Percentiles rank a stretch among this genome's conserved stretches.
Conservation (phyloP, 345 rosid species). For the Murraya koenigii region DNA sequence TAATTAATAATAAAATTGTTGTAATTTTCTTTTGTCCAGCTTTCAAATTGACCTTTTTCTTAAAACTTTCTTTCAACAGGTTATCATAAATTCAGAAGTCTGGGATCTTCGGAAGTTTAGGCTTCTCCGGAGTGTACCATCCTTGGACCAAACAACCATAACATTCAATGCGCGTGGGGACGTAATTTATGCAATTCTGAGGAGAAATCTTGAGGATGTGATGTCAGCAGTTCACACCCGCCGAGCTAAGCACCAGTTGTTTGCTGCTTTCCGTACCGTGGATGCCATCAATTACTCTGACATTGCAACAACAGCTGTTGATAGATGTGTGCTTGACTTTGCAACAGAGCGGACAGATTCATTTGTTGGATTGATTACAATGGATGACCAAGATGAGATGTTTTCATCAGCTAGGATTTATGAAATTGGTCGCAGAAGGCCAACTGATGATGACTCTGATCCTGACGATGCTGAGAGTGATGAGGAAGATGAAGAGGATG, state of each 20-base stretch:
- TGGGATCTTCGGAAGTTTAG: constrained; percentile 90
- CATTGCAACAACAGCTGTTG: constrained; percentile 85
- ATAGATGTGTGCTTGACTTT: constrained; percentile 96
- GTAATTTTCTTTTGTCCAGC: neutral
- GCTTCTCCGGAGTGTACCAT: constrained; percentile 89
- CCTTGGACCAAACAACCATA: constrained; percentile 85
- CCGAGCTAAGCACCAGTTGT: constrained; percentile 77
- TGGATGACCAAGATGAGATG: constrained; percentile 98
- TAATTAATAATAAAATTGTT: neutral
- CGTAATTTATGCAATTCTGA: constrained; percentile 88
- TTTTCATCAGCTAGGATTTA: constrained; percentile 84
- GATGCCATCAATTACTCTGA: constrained; percentile 94
- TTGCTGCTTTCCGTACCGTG: constrained; percentile 85
- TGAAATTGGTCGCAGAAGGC: constrained; percentile 90
- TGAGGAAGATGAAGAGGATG: constrained; percentile 94
- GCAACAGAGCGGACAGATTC: constrained; percentile 92
- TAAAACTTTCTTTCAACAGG: constrained; percentile 37
- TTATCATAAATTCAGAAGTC: constrained; percentile 92
- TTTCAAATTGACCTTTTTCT: neutral
- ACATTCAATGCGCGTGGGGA: constrained; percentile 89
- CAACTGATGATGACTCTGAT: constrained; percentile 95
- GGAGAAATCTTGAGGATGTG: constrained; percentile 93
- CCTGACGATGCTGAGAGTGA: constrained; percentile 94
- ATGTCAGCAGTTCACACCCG: constrained; percentile 89
- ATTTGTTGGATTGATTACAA: constrained; percentile 78